Evolutionary conservation across 2,329 filamentous ascomycete genomes (phyloP).

Genomic region (Thielaviopsis populi): DNA sequence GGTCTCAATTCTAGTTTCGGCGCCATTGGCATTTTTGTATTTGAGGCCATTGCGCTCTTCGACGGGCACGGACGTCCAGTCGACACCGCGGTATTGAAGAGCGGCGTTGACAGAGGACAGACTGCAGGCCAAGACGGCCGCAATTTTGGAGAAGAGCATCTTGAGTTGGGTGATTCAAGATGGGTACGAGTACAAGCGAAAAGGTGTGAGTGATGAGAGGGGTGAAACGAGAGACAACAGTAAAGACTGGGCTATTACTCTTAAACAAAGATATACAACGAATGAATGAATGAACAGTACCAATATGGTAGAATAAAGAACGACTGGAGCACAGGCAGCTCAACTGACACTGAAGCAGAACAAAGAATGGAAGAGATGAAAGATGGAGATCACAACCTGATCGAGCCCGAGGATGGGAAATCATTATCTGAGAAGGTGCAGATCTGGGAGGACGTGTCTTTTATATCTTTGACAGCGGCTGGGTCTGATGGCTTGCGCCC

Average conservation of each 20-base stretch:
- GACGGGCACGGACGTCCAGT: conserved; percentile 53
- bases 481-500: not conserved
- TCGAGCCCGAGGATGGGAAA: not conserved
- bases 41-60: conserved; percentile 45
- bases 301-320: not conserved
- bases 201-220: not conserved
- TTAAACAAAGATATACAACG: not conserved
- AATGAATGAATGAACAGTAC: not conserved
- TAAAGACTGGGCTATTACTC: conserved; percentile 5
- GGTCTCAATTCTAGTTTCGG: conserved; percentile 40
- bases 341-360: not conserved
- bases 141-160: conserved; percentile 11
- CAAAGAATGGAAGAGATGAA: not conserved
- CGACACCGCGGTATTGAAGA: conserved; percentile 49
- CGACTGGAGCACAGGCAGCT: not conserved
- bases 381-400: not conserved
- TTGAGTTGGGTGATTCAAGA: not conserved
- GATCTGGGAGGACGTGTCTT: not conserved
- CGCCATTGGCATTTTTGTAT: conserved; percentile 44
- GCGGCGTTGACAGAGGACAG: conserved; percentile 24
- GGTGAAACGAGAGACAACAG: not conserved
- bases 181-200: not conserved
- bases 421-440: not conserved
- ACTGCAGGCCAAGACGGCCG: conserved; percentile 5
- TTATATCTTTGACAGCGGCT: not conserved